A percentile compares a stretch with the other conserved stretches of the same genome.
These are phyloP conservation scores for Solanum okadae DNA, from an alignment of 257 asterid genomes.

Conservation along the genomic window DNA sequence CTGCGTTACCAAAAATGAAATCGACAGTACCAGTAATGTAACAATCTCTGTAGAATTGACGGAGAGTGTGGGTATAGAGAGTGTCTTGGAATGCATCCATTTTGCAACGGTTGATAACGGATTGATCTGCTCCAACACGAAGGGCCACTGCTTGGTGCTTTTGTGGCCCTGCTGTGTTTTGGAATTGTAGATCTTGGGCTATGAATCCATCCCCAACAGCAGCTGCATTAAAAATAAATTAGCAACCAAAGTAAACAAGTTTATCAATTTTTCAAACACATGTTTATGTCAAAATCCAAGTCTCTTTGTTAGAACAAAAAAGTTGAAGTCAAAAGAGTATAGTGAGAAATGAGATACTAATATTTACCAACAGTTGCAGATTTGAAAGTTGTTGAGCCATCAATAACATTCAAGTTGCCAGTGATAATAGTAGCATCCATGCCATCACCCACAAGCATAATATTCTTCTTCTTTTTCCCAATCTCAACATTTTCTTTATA, in stretches of 20 bases:
- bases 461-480: conserved; percentile 9
- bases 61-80: conserved; percentile 32
- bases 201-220: conserved; percentile 45
- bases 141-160: conserved; percentile 54
- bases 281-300: not conserved
- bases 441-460: conserved; percentile 37
- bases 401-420: conserved; percentile 19
- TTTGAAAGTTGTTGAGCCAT: conserved; percentile 21
- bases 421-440: conserved; percentile 23
- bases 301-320: not conserved
- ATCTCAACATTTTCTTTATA: conserved; percentile 20
- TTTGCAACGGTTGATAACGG: conserved; percentile 35
- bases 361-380: conserved; percentile 33
- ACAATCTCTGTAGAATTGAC: conserved; percentile 52
- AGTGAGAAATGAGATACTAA: not conserved
- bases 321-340: not conserved
- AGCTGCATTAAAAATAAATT: conserved; percentile 14
- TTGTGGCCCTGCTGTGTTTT: conserved; percentile 45
- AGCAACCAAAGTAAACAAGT: no score
- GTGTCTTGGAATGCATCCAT: conserved; percentile 47
- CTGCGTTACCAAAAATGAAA: conserved; percentile 48
- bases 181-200: conserved; percentile 41
- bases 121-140: conserved; percentile 37
- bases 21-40: conserved; percentile 45
- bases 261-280: not conserved